These are phyloP conservation scores for Coniferiporia weirii DNA, from an alignment of 1,284 basidiomycete species.

Conservation along the genomic window DNA sequence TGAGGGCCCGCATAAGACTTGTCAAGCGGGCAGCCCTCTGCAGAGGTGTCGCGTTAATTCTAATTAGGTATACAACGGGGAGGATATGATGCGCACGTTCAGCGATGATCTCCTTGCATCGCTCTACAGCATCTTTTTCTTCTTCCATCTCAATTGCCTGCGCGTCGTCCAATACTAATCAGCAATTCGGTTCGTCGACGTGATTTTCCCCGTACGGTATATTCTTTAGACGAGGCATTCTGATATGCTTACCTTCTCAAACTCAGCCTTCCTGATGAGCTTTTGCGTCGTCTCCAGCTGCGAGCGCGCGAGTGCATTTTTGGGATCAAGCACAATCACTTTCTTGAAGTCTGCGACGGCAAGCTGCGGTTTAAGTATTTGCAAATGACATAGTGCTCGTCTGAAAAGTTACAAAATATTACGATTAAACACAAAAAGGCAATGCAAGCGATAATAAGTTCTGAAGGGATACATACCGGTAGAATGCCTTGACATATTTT, in stretches of 20 bases:
- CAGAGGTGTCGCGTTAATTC: not conserved
- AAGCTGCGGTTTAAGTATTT: constrained; percentile 80
- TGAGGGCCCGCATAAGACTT: constrained; percentile 63
- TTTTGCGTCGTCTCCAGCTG: constrained; percentile 91
- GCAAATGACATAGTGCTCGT: constrained; percentile 88
- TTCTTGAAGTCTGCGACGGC: constrained; percentile 87
- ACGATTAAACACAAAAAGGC: too few species aligned
- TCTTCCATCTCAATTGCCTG: constrained; percentile 89
- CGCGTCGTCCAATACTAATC: not conserved
- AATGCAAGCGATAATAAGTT: too few species aligned
- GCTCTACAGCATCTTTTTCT: constrained; percentile 69
- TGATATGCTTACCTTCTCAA: constrained; percentile 64
- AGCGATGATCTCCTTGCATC: constrained; percentile 74
- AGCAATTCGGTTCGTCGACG: not conserved
- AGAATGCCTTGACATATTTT: constrained; percentile 89
- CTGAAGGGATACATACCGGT: constrained; percentile 53
- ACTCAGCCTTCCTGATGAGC: constrained; percentile 79
- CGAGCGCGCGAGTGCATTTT: constrained; percentile 73
- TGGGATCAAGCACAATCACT: constrained; percentile 83
- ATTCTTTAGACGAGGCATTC: too few species aligned
- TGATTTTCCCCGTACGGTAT: not conserved
- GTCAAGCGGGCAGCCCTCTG: constrained; percentile 73
- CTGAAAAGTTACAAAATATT: constrained; percentile 41
- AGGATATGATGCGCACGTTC: constrained; percentile 46
- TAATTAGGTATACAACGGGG: not conserved